A percentile compares a stretch with the other conserved stretches of the same genome.
phyloP scores from a whole-genome alignment of 495 filamentous ascomycete species.

The Pyrenopolyporus hunteri region DNA sequence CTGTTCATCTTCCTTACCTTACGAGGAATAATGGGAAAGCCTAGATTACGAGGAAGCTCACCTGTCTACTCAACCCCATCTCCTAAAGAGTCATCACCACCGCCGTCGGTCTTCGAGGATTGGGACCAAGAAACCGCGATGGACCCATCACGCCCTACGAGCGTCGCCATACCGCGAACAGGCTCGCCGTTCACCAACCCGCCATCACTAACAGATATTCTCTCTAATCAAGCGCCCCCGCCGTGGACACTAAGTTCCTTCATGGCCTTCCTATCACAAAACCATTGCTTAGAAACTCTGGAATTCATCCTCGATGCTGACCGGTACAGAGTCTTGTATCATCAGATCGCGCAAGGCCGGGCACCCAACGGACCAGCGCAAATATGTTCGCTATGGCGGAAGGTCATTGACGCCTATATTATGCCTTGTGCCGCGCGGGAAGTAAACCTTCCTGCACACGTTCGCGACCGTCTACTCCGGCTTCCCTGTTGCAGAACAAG shows the following conservation, averaged over 20 bases:
- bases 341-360: slow-evolving; percentile 31
- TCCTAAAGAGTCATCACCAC: slow-evolving; percentile 46
- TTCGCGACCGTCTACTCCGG: slow-evolving; percentile 79
- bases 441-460: slow-evolving; percentile 87
- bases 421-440: slow-evolving; percentile 80
- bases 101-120: slow-evolving; percentile 50
- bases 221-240: slow-evolving; percentile 82
- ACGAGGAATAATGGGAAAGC: slow-evolving; percentile 53
- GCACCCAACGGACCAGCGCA: slow-evolving; percentile 65
- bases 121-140: slow-evolving; percentile 53
- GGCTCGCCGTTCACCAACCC: slow-evolving; percentile 62
- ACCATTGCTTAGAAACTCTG: slow-evolving; percentile 95
- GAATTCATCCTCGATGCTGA: slow-evolving; percentile 97
- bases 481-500: slow-evolving; percentile 59
- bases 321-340: slow-evolving; percentile 81
- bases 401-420: slow-evolving; percentile 76
- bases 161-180: slow-evolving; percentile 50
- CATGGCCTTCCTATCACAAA: slow-evolving; percentile 96
- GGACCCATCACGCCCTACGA: slow-evolving; percentile 53
- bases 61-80: slow-evolving; percentile 47
- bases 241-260: slow-evolving; percentile 95
- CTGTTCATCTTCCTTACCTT: slow-evolving; percentile 10
- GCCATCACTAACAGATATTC: slow-evolving; percentile 84
- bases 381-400: slow-evolving; percentile 74
- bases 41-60: slow-evolving; percentile 51